Evolutionary conservation across 2,329 filamentous ascomycete genomes (phyloP).

Genomic region (Herpotrichia juniperi): DNA sequence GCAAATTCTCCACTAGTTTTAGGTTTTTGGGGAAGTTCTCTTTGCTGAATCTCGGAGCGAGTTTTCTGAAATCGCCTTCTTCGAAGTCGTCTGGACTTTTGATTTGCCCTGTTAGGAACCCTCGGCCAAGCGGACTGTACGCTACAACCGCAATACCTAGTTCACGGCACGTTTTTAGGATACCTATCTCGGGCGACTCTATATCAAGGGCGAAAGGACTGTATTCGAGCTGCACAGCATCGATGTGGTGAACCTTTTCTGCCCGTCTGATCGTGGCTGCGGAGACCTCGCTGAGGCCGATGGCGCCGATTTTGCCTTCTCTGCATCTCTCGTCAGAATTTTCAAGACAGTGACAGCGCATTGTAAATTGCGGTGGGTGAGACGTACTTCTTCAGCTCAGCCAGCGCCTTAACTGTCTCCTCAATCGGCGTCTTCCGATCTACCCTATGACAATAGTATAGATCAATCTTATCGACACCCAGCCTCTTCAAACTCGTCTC

Average conservation of each 20-base stretch:
- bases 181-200: slow-evolving; percentile 34
- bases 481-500: slow-evolving; percentile 43
- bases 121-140: slow-evolving; percentile 41
- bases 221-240: slow-evolving; percentile 57
- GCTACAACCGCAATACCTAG: slow-evolving; percentile 43
- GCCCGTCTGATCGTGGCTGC: slow-evolving; percentile 54
- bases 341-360: neutral
- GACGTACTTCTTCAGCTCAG: slow-evolving; percentile 32
- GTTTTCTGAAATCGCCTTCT: slow-evolving; percentile 26
- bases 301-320: slow-evolving; percentile 50
- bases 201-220: slow-evolving; percentile 52
- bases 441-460: slow-evolving; percentile 49
- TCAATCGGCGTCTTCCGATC: slow-evolving; percentile 49
- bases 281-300: slow-evolving; percentile 53
- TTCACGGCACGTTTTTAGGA: slow-evolving; percentile 46
- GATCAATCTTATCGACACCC: slow-evolving; percentile 43
- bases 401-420: slow-evolving; percentile 55
- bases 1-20: slow-evolving; percentile 27
- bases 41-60: slow-evolving; percentile 13
- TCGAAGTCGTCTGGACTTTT: slow-evolving; percentile 51
- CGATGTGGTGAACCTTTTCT: slow-evolving; percentile 49
- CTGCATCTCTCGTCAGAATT: neutral
- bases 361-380: no score
- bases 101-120: slow-evolving; percentile 22
- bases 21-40: slow-evolving; percentile 36